These are phyloP conservation scores for Flaveria brownii DNA, from an alignment of 129 eudicot genomes.

Conservation along the genomic window DNA sequence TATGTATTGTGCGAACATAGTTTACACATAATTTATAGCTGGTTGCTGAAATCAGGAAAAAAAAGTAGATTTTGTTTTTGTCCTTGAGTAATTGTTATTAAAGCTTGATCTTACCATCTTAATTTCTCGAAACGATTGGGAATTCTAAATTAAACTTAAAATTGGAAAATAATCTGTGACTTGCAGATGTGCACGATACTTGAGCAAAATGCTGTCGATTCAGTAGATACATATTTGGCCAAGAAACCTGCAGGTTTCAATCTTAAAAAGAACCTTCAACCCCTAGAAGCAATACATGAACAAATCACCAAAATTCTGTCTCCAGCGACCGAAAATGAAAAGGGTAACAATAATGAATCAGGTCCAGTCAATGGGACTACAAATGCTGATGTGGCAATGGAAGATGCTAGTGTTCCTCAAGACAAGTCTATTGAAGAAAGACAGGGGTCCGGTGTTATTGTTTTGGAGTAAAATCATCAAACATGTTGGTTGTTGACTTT, in stretches of 20 bases:
- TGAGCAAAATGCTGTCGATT: conserved; percentile 44
- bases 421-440: conserved; percentile 27
- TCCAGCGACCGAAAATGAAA: conserved; percentile 27
- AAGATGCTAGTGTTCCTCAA: conserved; percentile 32
- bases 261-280: conserved; percentile 50
- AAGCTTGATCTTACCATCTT: no score
- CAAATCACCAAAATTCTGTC: conserved; percentile 50
- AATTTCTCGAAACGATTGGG: no score
- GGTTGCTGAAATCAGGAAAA: no score
- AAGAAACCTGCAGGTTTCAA: conserved; percentile 41
- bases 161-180: not conserved
- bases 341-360: conserved; percentile 27
- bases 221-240: conserved; percentile 43
- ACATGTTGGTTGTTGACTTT: conserved; percentile 10
- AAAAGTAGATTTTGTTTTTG: no score
- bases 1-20: no score
- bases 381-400: conserved; percentile 48
- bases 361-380: conserved; percentile 25
- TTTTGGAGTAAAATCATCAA: conserved; percentile 35
- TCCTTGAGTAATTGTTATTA: no score
- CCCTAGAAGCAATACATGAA: conserved; percentile 43
- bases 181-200: conserved; percentile 63
- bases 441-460: conserved; percentile 29
- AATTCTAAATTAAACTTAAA: no score
- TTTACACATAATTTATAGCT: no score